These are phyloP conservation scores for Wallacemonas sp. DNA, from an alignment of 208 protist genomes.

Conservation along the genomic window DNA sequence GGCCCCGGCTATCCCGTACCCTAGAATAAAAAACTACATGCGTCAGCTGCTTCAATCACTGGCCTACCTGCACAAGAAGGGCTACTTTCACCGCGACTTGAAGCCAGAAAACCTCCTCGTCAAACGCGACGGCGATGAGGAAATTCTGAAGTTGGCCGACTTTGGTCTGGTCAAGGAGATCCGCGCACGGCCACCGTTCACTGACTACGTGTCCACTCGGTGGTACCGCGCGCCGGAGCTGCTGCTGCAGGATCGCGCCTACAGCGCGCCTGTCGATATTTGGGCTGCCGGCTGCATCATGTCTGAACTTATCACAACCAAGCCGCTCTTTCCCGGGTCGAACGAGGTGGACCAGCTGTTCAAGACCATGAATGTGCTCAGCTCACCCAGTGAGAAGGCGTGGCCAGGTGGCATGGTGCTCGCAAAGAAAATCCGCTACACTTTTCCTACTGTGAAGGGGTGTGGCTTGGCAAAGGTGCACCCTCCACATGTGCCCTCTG, in stretches of 20 bases:
- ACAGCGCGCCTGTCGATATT: slow-evolving; percentile 95
- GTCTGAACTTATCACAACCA: slow-evolving; percentile 96
- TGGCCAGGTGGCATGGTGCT: slow-evolving; percentile 72
- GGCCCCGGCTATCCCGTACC: slow-evolving; percentile 75
- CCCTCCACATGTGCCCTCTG: slow-evolving; percentile 73
- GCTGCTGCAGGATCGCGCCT: slow-evolving; percentile 93
- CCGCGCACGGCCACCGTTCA: slow-evolving; percentile 75
- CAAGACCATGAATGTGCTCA: slow-evolving; percentile 79
- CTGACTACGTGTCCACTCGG: slow-evolving; percentile 96
- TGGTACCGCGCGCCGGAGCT: slow-evolving; percentile 99
- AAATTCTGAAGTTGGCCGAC: slow-evolving; percentile 95
- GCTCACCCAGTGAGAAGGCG: slow-evolving; percentile 69
- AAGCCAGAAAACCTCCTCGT: slow-evolving; percentile 99
- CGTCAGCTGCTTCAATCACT: slow-evolving; percentile 93
- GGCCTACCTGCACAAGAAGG: slow-evolving; percentile 95
- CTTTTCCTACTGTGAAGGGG: slow-evolving; percentile 62
- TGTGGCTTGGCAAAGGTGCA: slow-evolving; percentile 60
- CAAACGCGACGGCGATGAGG: slow-evolving; percentile 45
- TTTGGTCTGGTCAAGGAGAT: slow-evolving; percentile 83
- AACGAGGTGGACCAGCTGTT: slow-evolving; percentile 87
- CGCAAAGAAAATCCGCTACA: slow-evolving; percentile 81
- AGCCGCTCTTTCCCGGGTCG: slow-evolving; percentile 94
- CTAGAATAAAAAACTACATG: slow-evolving; percentile 89
- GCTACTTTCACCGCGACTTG: slow-evolving; percentile 97
- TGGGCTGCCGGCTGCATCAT: slow-evolving; percentile 97